Evolutionary conservation across 805 yeast genomes (phyloP).

Genomic region (Saturnispora diversa): DNA sequence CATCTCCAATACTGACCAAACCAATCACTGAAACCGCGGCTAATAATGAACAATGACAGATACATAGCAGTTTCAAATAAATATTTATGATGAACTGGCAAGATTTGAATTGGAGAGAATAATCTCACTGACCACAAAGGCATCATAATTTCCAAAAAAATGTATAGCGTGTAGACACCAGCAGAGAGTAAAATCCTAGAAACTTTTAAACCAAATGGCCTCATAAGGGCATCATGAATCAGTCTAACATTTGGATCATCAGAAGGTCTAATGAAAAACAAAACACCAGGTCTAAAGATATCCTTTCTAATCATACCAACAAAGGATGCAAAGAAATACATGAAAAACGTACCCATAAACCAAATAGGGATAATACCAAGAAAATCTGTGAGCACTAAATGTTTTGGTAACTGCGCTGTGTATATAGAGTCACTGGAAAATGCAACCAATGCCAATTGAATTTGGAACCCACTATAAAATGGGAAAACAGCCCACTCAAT

Average conservation of each 20-base stretch:
- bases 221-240: slow-evolving; percentile 76
- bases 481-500: slow-evolving; percentile 85
- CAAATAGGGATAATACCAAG: slow-evolving; percentile 31
- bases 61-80: slow-evolving; percentile 9
- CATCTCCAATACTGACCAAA: slow-evolving; percentile 41
- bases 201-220: slow-evolving; percentile 65
- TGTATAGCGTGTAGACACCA: slow-evolving; percentile 63
- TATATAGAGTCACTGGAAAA: slow-evolving; percentile 28
- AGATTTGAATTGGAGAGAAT: slow-evolving; percentile 25
- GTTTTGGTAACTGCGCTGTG: slow-evolving; percentile 11
- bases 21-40: slow-evolving; percentile 2
- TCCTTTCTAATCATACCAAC: slow-evolving; percentile 72
- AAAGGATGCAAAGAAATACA: slow-evolving; percentile 79
- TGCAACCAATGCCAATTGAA: slow-evolving; percentile 65
- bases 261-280: slow-evolving; percentile 87
- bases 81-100: slow-evolving; percentile 20
- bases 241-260: slow-evolving; percentile 87
- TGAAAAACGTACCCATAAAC: slow-evolving; percentile 73
- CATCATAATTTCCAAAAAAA: slow-evolving; percentile 65
- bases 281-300: slow-evolving; percentile 78
- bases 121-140: slow-evolving; percentile 45
- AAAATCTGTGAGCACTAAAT: neutral
- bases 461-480: slow-evolving; percentile 68
- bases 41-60: slow-evolving; percentile 10
- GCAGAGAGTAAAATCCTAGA: slow-evolving; percentile 68